Evolutionary conservation across 257 asterid genomes (phyloP), one percentile per base, ranked within the genome.

Genomic region (Salvia rosmarinus): DNA sequence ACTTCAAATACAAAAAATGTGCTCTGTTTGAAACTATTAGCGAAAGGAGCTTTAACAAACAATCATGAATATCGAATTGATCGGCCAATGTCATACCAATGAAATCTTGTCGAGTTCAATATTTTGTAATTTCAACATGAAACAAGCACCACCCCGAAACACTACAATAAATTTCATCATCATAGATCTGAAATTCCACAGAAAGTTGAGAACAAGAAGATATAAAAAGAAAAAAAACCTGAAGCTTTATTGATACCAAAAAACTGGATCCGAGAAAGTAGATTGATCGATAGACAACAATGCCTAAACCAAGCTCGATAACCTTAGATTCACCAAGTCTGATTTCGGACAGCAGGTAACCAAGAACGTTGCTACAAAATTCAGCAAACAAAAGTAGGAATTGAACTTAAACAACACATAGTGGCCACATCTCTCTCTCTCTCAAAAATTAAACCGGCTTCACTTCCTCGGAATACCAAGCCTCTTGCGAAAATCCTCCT

Each of bases 401-500:
- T 19, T 12, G 17, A 73, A 92, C 96, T 3, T 2, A n/a, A 37
- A 17, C 14, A 17, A 17, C 93, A 85, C 30, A 25, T 25, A 25
- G 30, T 25, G 3, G 30, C 30, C 30, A 25, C 30, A 25, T 3
- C 30, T 25, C 1, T 25, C 30, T 25, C 77, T 70, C 42, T n/a
- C n/a, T n/a, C n/a, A n/a, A n/a, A 34, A 16, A 8, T n/a, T n/a
- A 20, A 72, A 68, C 30, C 20, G 28, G 37, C n/a, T 72, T 44
- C 69, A 25, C 79, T 81, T 81, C 85, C 81, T 71, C 25, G 73
- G 5, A 58, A 90, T 82, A 5, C 79, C 85, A 19, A 92, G 97
- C 81, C 98, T 83, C 82, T 71, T 49, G 52, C 97, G 97, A 65
- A 92, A 92, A 86, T 92, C 93, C 4, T 87, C 98, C 82, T 92